Conservation (phyloP, 768 basidiomycete species). For the Pleurotus pulmonarius region DNA sequence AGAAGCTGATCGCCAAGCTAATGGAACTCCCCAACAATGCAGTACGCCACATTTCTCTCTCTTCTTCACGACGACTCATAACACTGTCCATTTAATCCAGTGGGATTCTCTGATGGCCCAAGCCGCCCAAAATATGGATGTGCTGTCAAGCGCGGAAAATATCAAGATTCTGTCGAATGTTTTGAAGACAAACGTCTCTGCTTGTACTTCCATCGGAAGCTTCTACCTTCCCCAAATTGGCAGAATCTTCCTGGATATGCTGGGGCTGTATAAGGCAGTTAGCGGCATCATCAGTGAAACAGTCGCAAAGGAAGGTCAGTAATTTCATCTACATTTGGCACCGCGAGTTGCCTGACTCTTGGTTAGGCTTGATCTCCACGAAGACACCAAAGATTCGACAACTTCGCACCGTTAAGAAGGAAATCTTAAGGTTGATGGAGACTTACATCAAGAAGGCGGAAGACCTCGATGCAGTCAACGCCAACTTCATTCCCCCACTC, state of each 20-base stretch:
- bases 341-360: conserved; percentile 6
- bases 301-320: conserved; percentile 76
- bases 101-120: conserved; percentile 98
- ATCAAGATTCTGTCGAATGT: conserved; percentile 97
- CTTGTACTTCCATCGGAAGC: conserved; percentile 93
- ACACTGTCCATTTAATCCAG: conserved; percentile 32
- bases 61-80: not conserved
- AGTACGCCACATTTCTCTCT: conserved; percentile 39
- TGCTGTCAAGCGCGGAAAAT: conserved; percentile 86
- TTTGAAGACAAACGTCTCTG: conserved; percentile 97
- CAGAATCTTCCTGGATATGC: conserved; percentile 95
- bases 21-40: conserved; percentile 99
- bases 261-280: conserved; percentile 96
- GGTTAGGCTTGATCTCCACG: conserved; percentile 80
- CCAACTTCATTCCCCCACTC: conserved; percentile 89
- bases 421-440: conserved; percentile 95
- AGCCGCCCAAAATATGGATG: conserved; percentile 89
- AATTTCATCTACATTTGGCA: not conserved
- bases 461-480: conserved; percentile 90
- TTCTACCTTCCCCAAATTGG: conserved; percentile 98
- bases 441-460: conserved; percentile 97
- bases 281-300: conserved; percentile 95
- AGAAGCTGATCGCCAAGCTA: conserved; percentile 88
- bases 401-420: conserved; percentile 96
- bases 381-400: conserved; percentile 96